phyloP scores from a whole-genome alignment of 345 rosid species.

The Gossypium turneri region DNA sequence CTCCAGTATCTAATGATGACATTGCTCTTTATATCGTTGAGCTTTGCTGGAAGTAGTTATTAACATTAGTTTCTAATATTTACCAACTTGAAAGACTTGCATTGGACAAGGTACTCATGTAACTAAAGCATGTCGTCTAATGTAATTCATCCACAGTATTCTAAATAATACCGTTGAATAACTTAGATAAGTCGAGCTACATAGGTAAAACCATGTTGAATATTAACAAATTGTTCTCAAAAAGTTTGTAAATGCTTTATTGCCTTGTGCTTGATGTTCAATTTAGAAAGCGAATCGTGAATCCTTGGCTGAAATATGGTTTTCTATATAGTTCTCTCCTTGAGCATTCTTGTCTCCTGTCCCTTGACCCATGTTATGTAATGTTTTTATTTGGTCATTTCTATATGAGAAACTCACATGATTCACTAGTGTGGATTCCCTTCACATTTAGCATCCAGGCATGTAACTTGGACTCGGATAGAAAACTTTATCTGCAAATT shows the following conservation, averaged over 20 bases:
- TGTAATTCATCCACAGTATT: too few relatives aligned
- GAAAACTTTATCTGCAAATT: not conserved
- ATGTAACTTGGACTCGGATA: slow-evolving; percentile 27
- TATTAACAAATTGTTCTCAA: not conserved
- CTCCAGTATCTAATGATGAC: not conserved
- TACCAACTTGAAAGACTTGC: too few relatives aligned
- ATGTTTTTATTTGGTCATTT: too few relatives aligned
- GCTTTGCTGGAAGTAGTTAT: too few relatives aligned
- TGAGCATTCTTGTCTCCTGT: too few relatives aligned
- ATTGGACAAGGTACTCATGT: not conserved
- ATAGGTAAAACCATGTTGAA: too few relatives aligned
- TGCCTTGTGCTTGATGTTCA: not conserved
- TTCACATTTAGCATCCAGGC: slow-evolving; percentile 96
- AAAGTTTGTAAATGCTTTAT: not conserved
- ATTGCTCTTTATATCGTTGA: not conserved
- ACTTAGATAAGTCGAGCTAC: too few relatives aligned
- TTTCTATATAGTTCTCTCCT: too few relatives aligned
- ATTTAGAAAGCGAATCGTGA: not conserved
- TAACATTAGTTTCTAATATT: too few relatives aligned
- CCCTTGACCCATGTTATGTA: not conserved
- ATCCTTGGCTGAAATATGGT: too few relatives aligned
- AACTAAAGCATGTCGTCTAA: not conserved
- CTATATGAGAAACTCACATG: too few relatives aligned
- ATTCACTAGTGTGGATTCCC: slow-evolving; percentile 69
- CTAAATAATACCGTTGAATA: too few relatives aligned